Evolutionary conservation across 495 filamentous ascomycete genomes (phyloP).

Genomic region (Cladorrhinum samala): DNA sequence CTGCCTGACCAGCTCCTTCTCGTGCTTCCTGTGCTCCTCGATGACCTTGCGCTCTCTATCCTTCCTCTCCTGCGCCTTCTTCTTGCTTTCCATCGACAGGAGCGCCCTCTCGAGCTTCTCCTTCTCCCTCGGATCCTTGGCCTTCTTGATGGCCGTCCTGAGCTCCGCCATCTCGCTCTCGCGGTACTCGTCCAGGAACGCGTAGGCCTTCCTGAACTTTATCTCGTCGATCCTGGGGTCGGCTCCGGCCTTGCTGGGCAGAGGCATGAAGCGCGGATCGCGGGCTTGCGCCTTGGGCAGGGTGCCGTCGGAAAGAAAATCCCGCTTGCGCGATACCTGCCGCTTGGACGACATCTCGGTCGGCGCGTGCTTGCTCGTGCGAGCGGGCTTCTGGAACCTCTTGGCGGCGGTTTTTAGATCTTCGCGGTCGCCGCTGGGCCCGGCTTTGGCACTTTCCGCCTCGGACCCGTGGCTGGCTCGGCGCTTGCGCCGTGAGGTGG

Average conservation of each 20-base stretch:
- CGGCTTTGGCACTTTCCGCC: slow-evolving; percentile 6
- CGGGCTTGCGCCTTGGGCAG: slow-evolving; percentile 50
- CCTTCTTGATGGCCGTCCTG: slow-evolving; percentile 55
- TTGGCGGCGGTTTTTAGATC: slow-evolving; percentile 5
- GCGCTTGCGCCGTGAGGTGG: slow-evolving; percentile 16
- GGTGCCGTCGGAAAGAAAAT: slow-evolving; percentile 54
- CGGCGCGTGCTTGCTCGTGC: slow-evolving; percentile 75
- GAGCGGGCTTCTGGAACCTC: slow-evolving; percentile 38
- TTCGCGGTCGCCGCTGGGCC: not conserved
- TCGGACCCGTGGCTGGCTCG: slow-evolving; percentile 13
- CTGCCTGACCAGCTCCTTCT: slow-evolving; percentile 74
- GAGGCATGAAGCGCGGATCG: slow-evolving; percentile 72
- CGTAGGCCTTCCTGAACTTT: slow-evolving; percentile 61
- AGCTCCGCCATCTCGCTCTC: slow-evolving; percentile 70
- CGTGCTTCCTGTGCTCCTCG: slow-evolving; percentile 66
- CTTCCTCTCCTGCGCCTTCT: slow-evolving; percentile 60
- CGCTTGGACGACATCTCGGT: slow-evolving; percentile 72
- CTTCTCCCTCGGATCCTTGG: slow-evolving; percentile 55
- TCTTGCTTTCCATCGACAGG: slow-evolving; percentile 59
- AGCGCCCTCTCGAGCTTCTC: slow-evolving; percentile 63
- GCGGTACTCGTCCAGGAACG: slow-evolving; percentile 81
- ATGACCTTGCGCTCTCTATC: slow-evolving; percentile 60
- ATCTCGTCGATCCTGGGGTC: slow-evolving; percentile 41
- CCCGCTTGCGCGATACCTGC: slow-evolving; percentile 72
- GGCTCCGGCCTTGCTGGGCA: slow-evolving; percentile 46